Evolutionary conservation across 306 rosid genomes (phyloP), one percentile per base, ranked within the genome.

Genomic region (Castanea crenata): DNA sequence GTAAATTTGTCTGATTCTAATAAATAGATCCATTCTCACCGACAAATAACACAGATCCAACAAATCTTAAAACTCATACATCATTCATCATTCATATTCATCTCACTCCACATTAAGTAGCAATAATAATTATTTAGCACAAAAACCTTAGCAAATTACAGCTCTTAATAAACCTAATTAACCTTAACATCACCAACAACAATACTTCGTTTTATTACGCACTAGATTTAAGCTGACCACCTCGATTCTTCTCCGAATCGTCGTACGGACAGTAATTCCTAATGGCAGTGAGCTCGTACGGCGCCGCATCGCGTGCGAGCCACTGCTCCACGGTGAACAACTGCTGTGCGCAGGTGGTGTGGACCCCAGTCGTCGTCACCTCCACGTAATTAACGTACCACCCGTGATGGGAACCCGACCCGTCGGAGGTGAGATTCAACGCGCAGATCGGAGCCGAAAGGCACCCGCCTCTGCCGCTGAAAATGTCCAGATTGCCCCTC

Each of bases 321-420:
- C 99, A 94, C 84, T 94, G 97, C 76, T 94, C 99, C 14, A 94
- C 74, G 14, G 78, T 71, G 77, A 88, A 92, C 71, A 21, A 75
- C 55, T 76, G 52, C 81, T 94, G 92, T 0, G 58, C 3, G 80
- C 99, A 94, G 1, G 76, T 0, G 0, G 1, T 3, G 86, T 92
- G 97, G 74, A 86, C 83, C 38, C 95, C 97, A 0, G 97, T 91
- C 27, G 85, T 32, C 8, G 92, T 86, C 4, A 94, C 90, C 88
- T 94, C 94, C 2, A 91, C 87, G 85, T 94, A 92, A 83, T 92
- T 94, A 56, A 84, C 80, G 86, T 94, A 94, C 99, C 99, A 94
- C 0, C 99, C 99, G 73, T 94, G 99, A 79, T 90, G 88, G 3
- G 81, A 1, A 1, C 97, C 92, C 14, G 88, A 52, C 0, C 99